Percentiles rank a stretch among this genome's conserved stretches.
These are phyloP conservation scores for Cryptococcus depauperatus DNA, from an alignment of 1,284 basidiomycete genomes.

Conservation along the genomic window DNA sequence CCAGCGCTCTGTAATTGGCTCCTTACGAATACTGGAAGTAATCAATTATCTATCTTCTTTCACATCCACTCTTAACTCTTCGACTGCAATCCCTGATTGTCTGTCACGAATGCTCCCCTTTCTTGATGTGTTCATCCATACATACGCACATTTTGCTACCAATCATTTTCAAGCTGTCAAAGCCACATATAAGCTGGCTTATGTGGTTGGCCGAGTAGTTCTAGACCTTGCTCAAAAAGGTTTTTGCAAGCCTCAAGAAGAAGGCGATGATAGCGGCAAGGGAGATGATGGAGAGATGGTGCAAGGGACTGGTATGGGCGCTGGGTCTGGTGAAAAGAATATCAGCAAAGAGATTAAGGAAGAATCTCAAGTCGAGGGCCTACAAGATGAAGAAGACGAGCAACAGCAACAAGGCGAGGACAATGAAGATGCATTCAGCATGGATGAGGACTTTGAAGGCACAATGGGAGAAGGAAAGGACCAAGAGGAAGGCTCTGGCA, in stretches of 20 bases:
- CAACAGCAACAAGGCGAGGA: constrained; percentile 51
- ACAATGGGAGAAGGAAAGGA: constrained; percentile 67
- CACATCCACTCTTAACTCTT: constrained; percentile 8
- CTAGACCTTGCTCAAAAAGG: constrained; percentile 72
- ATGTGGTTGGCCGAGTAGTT: constrained; percentile 66
- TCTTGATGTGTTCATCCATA: constrained; percentile 51
- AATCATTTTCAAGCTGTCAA: constrained; percentile 48
- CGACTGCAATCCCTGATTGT: constrained; percentile 11
- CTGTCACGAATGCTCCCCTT: constrained; percentile 37
- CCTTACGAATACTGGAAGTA: constrained; percentile 37
- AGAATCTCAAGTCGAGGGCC: constrained; percentile 91
- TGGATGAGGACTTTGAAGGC: constrained; percentile 61
- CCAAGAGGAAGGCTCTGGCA: constrained; percentile 54
- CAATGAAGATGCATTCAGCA: constrained; percentile 54
- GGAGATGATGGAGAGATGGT: constrained; percentile 50
- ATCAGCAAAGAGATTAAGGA: constrained; percentile 89
- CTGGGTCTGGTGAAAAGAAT: constrained; percentile 74
- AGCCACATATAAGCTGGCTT: constrained; percentile 74
- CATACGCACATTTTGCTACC: constrained; percentile 46
- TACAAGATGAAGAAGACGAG: constrained; percentile 64
- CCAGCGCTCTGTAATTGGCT: constrained; percentile 19
- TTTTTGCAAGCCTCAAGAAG: constrained; percentile 83
- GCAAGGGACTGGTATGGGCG: constrained; percentile 77
- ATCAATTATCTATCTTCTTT: constrained; percentile 30
- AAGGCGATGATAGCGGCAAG: constrained; percentile 44